These are phyloP conservation scores for Vigna hirtella DNA, from an alignment of 306 rosid species.

Conservation along the genomic window DNA sequence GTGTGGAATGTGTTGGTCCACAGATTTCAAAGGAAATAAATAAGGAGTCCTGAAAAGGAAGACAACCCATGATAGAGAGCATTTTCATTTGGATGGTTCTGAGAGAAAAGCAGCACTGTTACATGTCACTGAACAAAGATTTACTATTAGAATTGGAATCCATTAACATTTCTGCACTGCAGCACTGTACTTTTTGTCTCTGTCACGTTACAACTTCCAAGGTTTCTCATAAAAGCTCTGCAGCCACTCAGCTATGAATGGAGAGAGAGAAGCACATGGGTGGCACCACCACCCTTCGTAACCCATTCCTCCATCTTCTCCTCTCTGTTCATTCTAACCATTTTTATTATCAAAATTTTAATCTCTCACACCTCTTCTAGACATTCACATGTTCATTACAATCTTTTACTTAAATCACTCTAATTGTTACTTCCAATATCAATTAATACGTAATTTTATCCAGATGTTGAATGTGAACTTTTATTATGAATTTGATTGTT, in stretches of 20 bases:
- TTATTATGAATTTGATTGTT: neutral
- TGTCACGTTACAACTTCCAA: slow-evolving; percentile 46
- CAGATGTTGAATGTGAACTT: too few relatives aligned
- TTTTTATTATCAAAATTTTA: too few relatives aligned
- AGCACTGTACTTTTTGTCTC: slow-evolving; percentile 49
- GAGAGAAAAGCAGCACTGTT: slow-evolving; percentile 42
- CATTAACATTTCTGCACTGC: slow-evolving; percentile 40
- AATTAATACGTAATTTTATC: too few relatives aligned
- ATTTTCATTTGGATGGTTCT: slow-evolving; percentile 43
- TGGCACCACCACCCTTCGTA: slow-evolving; percentile 52
- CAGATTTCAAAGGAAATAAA: slow-evolving; percentile 24
- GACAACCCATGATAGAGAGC: slow-evolving; percentile 65
- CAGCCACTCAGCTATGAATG: slow-evolving; percentile 29
- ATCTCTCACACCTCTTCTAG: too few relatives aligned
- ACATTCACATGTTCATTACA: too few relatives aligned
- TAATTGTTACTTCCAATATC: too few relatives aligned
- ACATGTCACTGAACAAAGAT: slow-evolving; percentile 51
- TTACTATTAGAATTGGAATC: slow-evolving; percentile 42
- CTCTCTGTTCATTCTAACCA: neutral
- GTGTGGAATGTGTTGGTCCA: neutral
- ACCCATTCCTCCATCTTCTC: slow-evolving; percentile 69
- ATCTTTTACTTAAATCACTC: too few relatives aligned
- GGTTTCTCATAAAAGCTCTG: slow-evolving; percentile 59
- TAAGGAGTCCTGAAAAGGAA: slow-evolving; percentile 19
- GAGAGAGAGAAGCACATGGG: slow-evolving; percentile 60